A percentile compares a stretch with the other conserved stretches of the same genome.
phyloP scores from a whole-genome alignment of 2,329 filamentous ascomycete species.

The Beauveria caledonica region DNA sequence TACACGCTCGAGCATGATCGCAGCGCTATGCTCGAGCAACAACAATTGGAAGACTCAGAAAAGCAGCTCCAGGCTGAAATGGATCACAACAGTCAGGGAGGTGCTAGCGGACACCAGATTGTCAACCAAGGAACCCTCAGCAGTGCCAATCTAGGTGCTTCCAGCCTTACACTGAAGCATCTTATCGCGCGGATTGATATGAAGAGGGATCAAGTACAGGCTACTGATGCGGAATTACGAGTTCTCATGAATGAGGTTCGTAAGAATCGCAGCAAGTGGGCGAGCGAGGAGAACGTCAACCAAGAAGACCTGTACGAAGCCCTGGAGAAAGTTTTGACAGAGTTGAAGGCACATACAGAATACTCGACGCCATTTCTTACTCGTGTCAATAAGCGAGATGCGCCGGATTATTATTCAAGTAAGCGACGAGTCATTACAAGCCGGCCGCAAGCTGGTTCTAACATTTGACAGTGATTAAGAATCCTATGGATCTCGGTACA shows the following conservation, averaged over 20 bases:
- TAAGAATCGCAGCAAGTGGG: constrained; percentile 98
- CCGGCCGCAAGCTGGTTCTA: constrained; percentile 18
- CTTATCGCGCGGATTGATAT: constrained; percentile 92
- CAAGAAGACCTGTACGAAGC: constrained; percentile 98
- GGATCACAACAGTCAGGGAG: constrained; percentile 49
- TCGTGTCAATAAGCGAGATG: constrained; percentile 92
- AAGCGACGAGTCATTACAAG: constrained; percentile 33
- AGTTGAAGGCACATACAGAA: constrained; percentile 94
- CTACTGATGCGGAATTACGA: constrained; percentile 86
- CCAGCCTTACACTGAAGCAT: constrained; percentile 92
- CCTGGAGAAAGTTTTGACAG: constrained; percentile 90
- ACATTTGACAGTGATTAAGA: constrained; percentile 66
- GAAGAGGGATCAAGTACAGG: constrained; percentile 81
- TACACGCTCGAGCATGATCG: constrained; percentile 93
- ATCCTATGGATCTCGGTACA: constrained; percentile 92
- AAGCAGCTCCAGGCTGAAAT: constrained; percentile 94
- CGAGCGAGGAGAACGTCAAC: constrained; percentile 92
- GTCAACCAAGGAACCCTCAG: constrained; percentile 82
- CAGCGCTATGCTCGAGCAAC: constrained; percentile 94
- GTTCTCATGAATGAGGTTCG: constrained; percentile 94
- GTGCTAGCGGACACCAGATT: constrained; percentile 39
- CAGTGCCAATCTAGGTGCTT: constrained; percentile 89
- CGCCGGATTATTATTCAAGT: constrained; percentile 89
- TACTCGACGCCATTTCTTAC: constrained; percentile 95
- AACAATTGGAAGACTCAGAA: constrained; percentile 92